Base-by-base conservation (phyloP, 208 protist genomes). In the Trypanosoma rangeli region DNA sequence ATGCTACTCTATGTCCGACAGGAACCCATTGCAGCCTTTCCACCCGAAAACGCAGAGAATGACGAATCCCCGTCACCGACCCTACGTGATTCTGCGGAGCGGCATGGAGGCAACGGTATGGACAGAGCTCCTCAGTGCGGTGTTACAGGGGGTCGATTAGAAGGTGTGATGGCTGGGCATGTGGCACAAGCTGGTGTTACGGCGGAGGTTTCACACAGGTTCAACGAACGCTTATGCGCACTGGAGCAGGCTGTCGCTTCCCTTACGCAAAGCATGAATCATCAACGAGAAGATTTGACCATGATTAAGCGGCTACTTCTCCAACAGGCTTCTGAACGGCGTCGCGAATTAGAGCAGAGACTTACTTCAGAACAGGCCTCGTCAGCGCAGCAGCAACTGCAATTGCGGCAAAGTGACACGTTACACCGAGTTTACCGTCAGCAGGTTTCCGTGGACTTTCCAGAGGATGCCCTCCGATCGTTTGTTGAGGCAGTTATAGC, bases 251-350 rank as follows among this genome's bases (percentile, higher is more conserved):
- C 84, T 8, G 84, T 96, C 13, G 84, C 87, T 4, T 85, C 85
- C 16, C 81, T 96, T 12, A 89, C 86, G 31, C 84, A 87, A 69
- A 81, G 81, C 3, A 74, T 96, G 66, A 81, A 88, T 53, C 81
- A 90, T 75, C 91, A 96, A 68, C 85, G 89, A 31, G 85, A 96
- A 37, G 91, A 96, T 76, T 57, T 96, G 42, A 83, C 84, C 22
- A 84, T 92, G 82, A 89, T 96, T 48, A 94, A 92, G 72, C 77
- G 82, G n/a, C 73, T 93, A 65, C 81, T 95, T 28, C 75, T 95
- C 15, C 90, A 94, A 66, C 87, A 95, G 73, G 82, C 84, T 28
- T 72, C 70, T 50, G 79, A 87, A 65, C 69, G 79, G 4, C 83
- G 86, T 15, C 78, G 82, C 12, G 89, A 88, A 62, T 57, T 79